phyloP scores from a whole-genome alignment of 352 stramenopile genomes.

The Phytophthora citricola region DNA sequence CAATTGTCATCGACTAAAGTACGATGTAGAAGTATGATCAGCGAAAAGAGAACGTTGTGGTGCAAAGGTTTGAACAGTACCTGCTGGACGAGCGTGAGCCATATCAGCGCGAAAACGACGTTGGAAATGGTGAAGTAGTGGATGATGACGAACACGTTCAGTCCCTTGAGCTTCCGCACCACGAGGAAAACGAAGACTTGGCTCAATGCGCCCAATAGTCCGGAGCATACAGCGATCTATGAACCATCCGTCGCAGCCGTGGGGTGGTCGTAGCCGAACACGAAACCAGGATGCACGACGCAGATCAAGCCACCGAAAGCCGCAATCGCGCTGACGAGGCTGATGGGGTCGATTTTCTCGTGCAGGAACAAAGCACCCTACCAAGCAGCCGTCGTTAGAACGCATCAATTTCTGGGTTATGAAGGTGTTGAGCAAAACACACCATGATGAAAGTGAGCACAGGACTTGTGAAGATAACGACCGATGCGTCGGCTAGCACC shows the following conservation, averaged over 20 bases:
- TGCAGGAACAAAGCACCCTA: constrained; percentile 26
- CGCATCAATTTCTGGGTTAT: not conserved
- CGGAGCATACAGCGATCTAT: constrained; percentile 38
- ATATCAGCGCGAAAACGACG: constrained; percentile 37
- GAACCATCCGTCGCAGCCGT: constrained; percentile 12
- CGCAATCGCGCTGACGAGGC: constrained; percentile 38
- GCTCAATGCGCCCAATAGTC: constrained; percentile 42
- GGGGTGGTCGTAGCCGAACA: constrained; percentile 46
- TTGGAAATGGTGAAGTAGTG: constrained; percentile 61
- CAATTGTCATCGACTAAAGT: constrained; percentile 11
- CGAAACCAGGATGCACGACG: constrained; percentile 44
- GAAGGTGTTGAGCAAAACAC: not conserved
- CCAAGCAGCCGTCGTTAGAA: not conserved
- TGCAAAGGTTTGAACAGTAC: constrained; percentile 15
- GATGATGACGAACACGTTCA: constrained; percentile 52
- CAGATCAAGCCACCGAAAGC: constrained; percentile 48
- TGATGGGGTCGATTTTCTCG: constrained; percentile 45
- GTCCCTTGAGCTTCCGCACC: constrained; percentile 45
- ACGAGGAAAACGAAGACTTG: constrained; percentile 56
- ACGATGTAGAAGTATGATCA: not conserved
- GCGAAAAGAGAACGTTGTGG: not conserved
- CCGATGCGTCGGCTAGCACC: constrained; percentile 68
- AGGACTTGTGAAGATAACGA: constrained; percentile 64
- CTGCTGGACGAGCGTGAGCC: constrained; percentile 42
- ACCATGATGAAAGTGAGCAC: constrained; percentile 18